Base-by-base conservation (phyloP, 2,329 filamentous ascomycete genomes). In the Reticulascus tulasneorum region DNA sequence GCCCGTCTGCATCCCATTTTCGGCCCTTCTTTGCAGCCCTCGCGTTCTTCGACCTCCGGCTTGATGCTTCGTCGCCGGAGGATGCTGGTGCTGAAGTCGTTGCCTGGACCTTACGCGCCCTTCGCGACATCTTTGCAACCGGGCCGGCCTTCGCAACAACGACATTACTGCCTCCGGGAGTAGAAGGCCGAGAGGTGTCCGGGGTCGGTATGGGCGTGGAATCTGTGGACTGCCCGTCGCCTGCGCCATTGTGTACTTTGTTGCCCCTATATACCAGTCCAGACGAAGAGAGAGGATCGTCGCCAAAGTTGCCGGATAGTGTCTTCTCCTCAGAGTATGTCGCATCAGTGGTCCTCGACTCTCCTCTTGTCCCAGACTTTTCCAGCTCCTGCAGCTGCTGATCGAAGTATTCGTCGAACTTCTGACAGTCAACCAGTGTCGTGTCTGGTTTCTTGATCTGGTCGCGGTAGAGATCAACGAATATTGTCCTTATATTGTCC, bases 331-430 rank as follows among this genome's bases (percentile, higher is more conserved):
- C 55, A 10, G 57, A 44, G 23, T 52, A 40, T 26, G 55, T 46
- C 29, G 51, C 45, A n/a, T 55, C 54, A n/a, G 46, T 44, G 26
- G 40, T 45, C 31, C 45, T 44, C 37, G 32, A 47, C 31, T 44
- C 45, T 29, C 49, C 50, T n/a, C 60, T 58, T 24, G 52, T 53
- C 45, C 66, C 72, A 18, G 71, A 67, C 45, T 75, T 76, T 53
- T 80, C 88, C 15, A 98, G 73, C 58, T 95, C 87, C 47, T 79
- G 76, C 44, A 97, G 69, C 63, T 97, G 89, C 54, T 94, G 86
- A 57, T 97, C 87, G 59, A 97, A 98, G 62, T 96, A 97, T 50
- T 84, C 75, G 55, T 94, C 88, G 56, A 98, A 98, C 33, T 78
- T 75, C 34, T 71, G 59, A 64, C 89, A 95, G 56, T 90, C 79